phyloP scores from a whole-genome alignment of 1,284 basidiomycete species.

The Leccinum pachyderme region DNA sequence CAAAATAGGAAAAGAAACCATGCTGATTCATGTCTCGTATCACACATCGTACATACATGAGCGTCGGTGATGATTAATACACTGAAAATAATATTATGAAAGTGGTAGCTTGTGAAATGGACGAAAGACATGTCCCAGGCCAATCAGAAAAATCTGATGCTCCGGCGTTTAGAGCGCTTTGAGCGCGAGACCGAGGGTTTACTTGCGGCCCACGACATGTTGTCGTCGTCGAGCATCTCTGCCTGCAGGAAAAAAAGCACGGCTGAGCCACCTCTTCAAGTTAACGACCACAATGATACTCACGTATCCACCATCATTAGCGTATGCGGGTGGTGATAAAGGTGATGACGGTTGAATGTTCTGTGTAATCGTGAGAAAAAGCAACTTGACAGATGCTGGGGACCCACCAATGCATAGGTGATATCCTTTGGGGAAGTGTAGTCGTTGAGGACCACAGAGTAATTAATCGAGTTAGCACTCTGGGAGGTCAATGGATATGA shows the following conservation, averaged over 20 bases:
- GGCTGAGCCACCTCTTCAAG: neutral
- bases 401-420: constrained; percentile 22
- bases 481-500: neutral
- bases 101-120: neutral
- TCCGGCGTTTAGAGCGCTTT: constrained; percentile 10
- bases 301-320: constrained; percentile 17
- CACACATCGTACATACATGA: constrained; percentile 11
- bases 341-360: constrained; percentile 14
- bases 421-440: constrained; percentile 21
- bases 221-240: constrained; percentile 31
- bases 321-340: neutral
- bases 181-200: constrained; percentile 3
- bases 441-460: constrained; percentile 8
- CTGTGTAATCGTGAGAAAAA: constrained; percentile 6
- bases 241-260: constrained; percentile 14
- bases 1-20: neutral
- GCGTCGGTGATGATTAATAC: constrained; percentile 5
- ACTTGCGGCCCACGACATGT: constrained; percentile 25
- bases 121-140: neutral
- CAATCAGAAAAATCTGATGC: constrained; percentile 14
- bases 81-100: constrained; percentile 9
- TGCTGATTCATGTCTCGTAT: constrained; percentile 4
- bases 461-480: constrained; percentile 20
- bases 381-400: neutral
- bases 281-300: neutral